These are phyloP conservation scores for Cyberlindnera veronae DNA, from an alignment of 805 yeast genomes.

Conservation along the genomic window DNA sequence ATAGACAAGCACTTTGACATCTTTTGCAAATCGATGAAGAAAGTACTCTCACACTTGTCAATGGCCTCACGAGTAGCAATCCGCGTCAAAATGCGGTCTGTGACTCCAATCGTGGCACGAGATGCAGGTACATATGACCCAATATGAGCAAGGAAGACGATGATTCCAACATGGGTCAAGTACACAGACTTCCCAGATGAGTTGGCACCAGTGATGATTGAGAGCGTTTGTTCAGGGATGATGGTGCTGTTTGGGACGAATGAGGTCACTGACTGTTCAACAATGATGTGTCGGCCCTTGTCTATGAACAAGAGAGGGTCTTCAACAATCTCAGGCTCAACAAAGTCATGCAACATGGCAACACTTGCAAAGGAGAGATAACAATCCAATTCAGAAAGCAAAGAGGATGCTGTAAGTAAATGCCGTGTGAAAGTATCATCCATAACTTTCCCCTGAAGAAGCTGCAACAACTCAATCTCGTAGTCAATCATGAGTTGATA, in stretches of 20 bases:
- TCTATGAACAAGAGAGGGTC: constrained; percentile 30
- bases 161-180: constrained; percentile 45
- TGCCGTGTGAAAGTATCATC: constrained; percentile 1
- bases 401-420: constrained; percentile 22
- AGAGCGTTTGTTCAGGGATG: constrained; percentile 25
- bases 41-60: constrained; percentile 42
- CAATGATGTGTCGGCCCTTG: constrained; percentile 46
- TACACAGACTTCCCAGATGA: constrained; percentile 52
- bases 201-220: constrained; percentile 48
- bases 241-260: constrained; percentile 42
- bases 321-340: constrained; percentile 32
- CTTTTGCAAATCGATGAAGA: constrained; percentile 45
- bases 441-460: constrained; percentile 28
- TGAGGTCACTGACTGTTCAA: constrained; percentile 36
- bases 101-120: constrained; percentile 42
- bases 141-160: constrained; percentile 47
- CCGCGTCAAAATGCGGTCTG: constrained; percentile 45
- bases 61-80: constrained; percentile 40
- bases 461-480: constrained; percentile 38
- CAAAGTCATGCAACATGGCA: constrained; percentile 27
- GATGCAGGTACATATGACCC: constrained; percentile 55
- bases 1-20: constrained; percentile 40
- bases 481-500: constrained; percentile 37
- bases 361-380: constrained; percentile 33
- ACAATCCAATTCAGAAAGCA: constrained; percentile 37